phyloP scores from a whole-genome alignment of 345 rosid genomes.

The Passiflora organensis region DNA sequence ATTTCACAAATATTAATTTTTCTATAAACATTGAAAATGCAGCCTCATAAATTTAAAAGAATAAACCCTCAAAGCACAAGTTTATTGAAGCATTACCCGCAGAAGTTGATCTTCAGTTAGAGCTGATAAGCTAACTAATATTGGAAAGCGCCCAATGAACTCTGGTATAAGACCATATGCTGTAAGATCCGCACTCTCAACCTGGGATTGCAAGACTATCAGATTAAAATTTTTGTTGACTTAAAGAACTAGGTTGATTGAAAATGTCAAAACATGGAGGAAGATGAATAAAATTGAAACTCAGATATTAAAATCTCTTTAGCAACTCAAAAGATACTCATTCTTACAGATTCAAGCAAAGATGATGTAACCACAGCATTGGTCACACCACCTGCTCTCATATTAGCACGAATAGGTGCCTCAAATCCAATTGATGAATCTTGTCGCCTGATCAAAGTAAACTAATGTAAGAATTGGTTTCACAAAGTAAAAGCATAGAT shows the following conservation, averaged over 20 bases:
- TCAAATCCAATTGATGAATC: constrained; percentile 97
- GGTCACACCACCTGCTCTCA: constrained; percentile 68
- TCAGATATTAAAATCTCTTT: too few relatives aligned
- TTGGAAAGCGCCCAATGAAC: constrained; percentile 92
- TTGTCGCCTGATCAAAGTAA: constrained; percentile 75
- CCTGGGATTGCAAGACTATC: constrained; percentile 39
- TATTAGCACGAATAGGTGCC: constrained; percentile 95
- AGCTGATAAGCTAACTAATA: constrained; percentile 85
- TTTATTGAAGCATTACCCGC: constrained; percentile 39
- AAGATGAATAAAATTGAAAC: too few relatives aligned
- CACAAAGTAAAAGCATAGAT: constrained; percentile 3
- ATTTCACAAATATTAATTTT: too few relatives aligned
- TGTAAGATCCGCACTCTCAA: constrained; percentile 85
- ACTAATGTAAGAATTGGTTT: constrained; percentile 16
- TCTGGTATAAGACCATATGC: constrained; percentile 98
- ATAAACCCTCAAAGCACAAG: neutral
- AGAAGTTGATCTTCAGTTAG: constrained; percentile 88
- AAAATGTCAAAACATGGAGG: too few relatives aligned
- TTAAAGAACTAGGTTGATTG: too few relatives aligned
- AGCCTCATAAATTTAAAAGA: too few relatives aligned
- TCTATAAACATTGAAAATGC: too few relatives aligned
- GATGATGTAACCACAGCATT: constrained; percentile 74
- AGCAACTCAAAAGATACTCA: constrained; percentile 4
- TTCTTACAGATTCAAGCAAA: constrained; percentile 78
- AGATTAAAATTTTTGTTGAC: constrained; percentile 10